Evolutionary conservation across 306 rosid species (phyloP), one percentile per base, ranked within the genome.

Genomic region (Cucurbita pepo): DNA sequence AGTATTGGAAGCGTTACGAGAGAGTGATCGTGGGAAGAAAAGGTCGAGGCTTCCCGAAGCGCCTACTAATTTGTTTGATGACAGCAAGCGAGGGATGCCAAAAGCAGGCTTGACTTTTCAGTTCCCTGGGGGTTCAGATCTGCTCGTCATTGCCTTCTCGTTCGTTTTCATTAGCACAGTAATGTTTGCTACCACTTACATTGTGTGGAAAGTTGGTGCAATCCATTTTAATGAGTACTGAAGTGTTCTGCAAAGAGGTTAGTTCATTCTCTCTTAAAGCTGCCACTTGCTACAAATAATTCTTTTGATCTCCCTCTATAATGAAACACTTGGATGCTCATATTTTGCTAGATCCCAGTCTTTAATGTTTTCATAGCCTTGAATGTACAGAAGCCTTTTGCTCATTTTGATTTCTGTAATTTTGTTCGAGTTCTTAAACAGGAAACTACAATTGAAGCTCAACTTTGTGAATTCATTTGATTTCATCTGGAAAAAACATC

Each of bases 181-280:
- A 69, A 93, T 93, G 98, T 90, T 93, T 82, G 91, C 91, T 77
- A 93, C 98, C 16, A 93, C 98, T 63, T 93, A 58, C 84, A 4
- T 93, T 66, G 98, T 93, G 74, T 93, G 98, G 98, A 93, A 90
- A 85, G 89, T 86, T 69, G 97, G 98, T 74, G 98, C 97, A 67
- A 93, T 93, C 82, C 97, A 93, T 87, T 93, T 93, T 76, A 93
- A 90, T 74, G 98, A 93, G 80, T 83, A 82, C 72, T 92, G 80
- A 90, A 78, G 80, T 88, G 78, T 60, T 75, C 51, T 53, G 59
- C 15, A 34, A 36, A 77, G 66, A 30, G 21, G 38, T 74, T 53
- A 22, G 65, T 58, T 36, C 37, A 38, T 7, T 53, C 52, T 53
- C 52, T 54, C 52, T 54, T 3, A 45, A 72, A 25, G 12, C 37